Evolutionary conservation across 768 basidiomycete species (phyloP).

Genomic region (Suillus occidentalis): DNA sequence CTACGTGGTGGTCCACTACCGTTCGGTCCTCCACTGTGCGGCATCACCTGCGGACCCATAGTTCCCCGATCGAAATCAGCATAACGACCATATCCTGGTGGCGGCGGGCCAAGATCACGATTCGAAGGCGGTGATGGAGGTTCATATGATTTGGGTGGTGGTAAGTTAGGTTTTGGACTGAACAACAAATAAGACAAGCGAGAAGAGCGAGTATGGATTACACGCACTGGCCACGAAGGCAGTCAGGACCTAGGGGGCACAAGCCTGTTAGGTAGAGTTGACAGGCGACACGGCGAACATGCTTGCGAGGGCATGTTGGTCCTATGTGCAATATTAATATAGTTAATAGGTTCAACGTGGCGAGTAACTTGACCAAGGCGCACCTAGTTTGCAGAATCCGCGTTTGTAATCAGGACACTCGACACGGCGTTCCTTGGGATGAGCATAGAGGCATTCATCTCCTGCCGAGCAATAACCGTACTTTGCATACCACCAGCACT

Average conservation of each 20-base stretch:
- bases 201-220: constrained; percentile 3
- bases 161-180: constrained; percentile 78
- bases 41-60: constrained; percentile 33
- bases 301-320: constrained; percentile 86
- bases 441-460: constrained; percentile 95
- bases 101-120: constrained; percentile 85
- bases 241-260: constrained; percentile 88
- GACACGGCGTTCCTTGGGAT: constrained; percentile 86
- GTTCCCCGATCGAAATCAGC: constrained; percentile 66
- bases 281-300: constrained; percentile 88
- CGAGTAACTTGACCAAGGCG: constrained; percentile 24
- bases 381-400: constrained; percentile 94
- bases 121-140: constrained; percentile 73
- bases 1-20: constrained; percentile 50
- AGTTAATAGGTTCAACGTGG: constrained; percentile 10
- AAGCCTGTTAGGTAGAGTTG: constrained; percentile 90
- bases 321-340: constrained; percentile 44
- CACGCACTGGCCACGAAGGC: constrained; percentile 85
- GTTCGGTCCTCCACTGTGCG: constrained; percentile 28
- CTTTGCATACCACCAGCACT: constrained; percentile 99
- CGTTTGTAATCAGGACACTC: constrained; percentile 96
- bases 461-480: constrained; percentile 97
- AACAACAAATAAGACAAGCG: constrained; percentile 13
- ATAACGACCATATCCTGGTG: constrained; percentile 87
- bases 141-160: constrained; percentile 72